These are phyloP conservation scores for Daldinia sp. DNA, from an alignment of 2,329 filamentous ascomycete genomes.

Conservation along the genomic window DNA sequence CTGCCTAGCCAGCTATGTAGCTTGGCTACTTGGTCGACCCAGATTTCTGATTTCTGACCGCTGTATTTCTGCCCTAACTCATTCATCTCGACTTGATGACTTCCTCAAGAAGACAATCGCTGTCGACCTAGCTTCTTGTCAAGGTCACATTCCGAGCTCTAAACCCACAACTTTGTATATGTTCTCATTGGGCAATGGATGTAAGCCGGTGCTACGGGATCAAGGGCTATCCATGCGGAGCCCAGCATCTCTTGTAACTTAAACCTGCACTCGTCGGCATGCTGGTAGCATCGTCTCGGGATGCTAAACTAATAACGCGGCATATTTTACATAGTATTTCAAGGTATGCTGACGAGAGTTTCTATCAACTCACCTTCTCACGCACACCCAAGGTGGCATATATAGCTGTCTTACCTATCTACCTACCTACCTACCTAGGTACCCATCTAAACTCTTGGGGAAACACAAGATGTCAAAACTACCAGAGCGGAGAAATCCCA, in stretches of 20 bases:
- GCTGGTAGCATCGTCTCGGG: conserved; percentile 9
- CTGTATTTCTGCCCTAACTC: background rate
- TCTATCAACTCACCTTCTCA: conserved; percentile 6
- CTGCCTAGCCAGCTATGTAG: conserved; percentile 16
- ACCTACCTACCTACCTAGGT: background rate
- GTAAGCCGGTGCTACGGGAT: background rate
- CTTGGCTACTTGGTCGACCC: background rate
- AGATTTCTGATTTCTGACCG: conserved; percentile 17
- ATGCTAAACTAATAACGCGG: conserved; percentile 14
- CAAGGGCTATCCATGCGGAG: conserved; percentile 22
- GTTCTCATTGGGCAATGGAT: background rate
- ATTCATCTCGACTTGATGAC: conserved; percentile 9
- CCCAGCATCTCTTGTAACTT: background rate
- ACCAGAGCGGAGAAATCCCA: background rate
- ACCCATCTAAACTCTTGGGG: background rate
- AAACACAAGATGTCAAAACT: background rate
- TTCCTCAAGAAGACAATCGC: conserved; percentile 2
- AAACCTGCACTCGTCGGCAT: conserved; percentile 3
- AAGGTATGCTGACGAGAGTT: conserved; percentile 4
- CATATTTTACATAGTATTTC: conserved; percentile 12
- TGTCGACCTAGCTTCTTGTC: background rate
- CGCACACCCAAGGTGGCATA: conserved; percentile 8
- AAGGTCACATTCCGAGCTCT: background rate
- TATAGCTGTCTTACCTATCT: too few species aligned
- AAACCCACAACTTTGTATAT: background rate